Base-by-base conservation (phyloP, 805 yeast genomes). In the Wickerhamomyces hampshirensis region DNA sequence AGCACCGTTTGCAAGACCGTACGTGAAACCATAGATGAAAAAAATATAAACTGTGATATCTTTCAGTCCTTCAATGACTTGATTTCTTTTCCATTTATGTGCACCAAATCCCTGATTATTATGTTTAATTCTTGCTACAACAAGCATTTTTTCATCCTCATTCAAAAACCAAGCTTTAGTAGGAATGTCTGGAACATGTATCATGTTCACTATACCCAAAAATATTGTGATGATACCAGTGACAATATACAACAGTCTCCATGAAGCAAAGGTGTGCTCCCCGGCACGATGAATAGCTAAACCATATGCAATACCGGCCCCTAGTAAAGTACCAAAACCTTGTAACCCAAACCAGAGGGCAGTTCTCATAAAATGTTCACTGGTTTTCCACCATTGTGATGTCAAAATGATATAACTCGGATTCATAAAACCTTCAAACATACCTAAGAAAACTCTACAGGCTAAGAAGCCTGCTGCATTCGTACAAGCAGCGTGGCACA, bases 21-120 rank as follows among this genome's bases (percentile, higher is more conserved):
- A 62, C 18, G 67, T 48, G n/a, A 66, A 53, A 26, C 63, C 68
- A 31, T 65, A 59, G 4, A 62, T 40, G 42, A 75, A 63, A 42
- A 65, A 59, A 17, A 73, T 42, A 71, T 74, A 76, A 4, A 73
- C 63, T 46, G 71, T 69, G 33, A 58, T 35, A 46, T 80, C 85
- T 11, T 44, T 47, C 26, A 74, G 39, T 5, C 75, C 73, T 49
- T 77, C 82, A 15, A 53, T 56, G 23, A 74, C 60, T 53, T 80
- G 85, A 37, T 65, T 53, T 63, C 58, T 56, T 47, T 77, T 76
- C 67, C 77, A 73, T 28, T 64, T 59, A 43, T 60, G 68, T 40
- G 68, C 71, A 35, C 81, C 80, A 52, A 73, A 70, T 30, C 84
- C 85, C 46, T 69, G 79, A 45, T 69, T 73, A 58, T 71, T 75